Base-by-base conservation (phyloP, 1,139 yeast genomes). In the Sugiyamaella neomexicana region DNA sequence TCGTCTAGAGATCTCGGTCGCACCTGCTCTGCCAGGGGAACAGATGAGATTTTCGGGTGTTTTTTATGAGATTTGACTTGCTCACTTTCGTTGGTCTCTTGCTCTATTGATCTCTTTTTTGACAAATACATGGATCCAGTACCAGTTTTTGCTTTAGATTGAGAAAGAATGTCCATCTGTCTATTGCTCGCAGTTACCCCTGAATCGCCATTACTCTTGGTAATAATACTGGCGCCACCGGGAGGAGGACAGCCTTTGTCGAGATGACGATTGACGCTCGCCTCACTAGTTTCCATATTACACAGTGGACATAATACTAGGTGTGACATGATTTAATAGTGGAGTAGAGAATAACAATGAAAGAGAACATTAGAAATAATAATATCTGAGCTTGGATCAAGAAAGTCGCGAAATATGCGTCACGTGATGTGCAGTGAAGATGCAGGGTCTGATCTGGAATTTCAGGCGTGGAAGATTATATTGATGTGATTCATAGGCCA, bases 21-120 rank as follows among this genome's bases (percentile, higher is more conserved):
- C 25, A 90, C 77, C 55, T 89, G 77, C 66, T 93, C 98, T 4
- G 97, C 95, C 16, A 93, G 71, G 0, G 99, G 99, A 16, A 52
- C 38, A 10, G 51, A 41, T 2, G 55, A 46, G 10, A 47, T 42
- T 32, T 48, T 43, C 5, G 50, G 27, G 16, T 23, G 12, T 36
- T 39, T 45, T n/a, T n/a, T n/a, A n/a, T n/a, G n/a, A n/a, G n/a
- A n/a, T n/a, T 6, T 31, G 37, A 9, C 31, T 12, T 23, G n/a
- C n/a, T n/a, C n/a, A n/a, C n/a, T 46, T 36, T 25, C 20, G 8
- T 15, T 37, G 42, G 9, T 20, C 31, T 5, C 9, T 17, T 34
- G 25, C 5, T 20, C 25, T 20, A 20, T 20, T 20, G 25, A 20
- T 20, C 25, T 20, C 5, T 20, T 20, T 20, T 20, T 20, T 20